Base-by-base conservation (phyloP, 208 protist genomes). In the Trypanosoma boissoni region DNA sequence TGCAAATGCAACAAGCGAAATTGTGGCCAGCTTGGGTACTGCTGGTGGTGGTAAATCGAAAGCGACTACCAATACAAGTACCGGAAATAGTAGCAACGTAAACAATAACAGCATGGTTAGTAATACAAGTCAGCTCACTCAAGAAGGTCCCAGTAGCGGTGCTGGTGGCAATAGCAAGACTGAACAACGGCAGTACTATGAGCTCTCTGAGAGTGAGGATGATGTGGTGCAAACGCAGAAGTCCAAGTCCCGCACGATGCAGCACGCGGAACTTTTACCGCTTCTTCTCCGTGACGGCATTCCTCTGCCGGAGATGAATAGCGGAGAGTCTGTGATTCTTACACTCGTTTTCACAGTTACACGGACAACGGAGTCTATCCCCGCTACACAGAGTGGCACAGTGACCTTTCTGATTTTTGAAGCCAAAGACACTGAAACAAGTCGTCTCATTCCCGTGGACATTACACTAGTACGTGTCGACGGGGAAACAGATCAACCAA, bases 331-430 rank as follows among this genome's bases (percentile, higher is more conserved):
- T 3, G 74, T 86, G 14, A 79, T 70, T 34, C 53, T 94, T 24
- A 71, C 75, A 6, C 59, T 92, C 10, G 75, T 64, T n/a, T 63
- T 94, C 2, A 71, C 57, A 5, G 91, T 68, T 56, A 74, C 53
- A 7, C 73, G 84, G 16, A 58, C 72, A 3, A 34, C 59, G 9
- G 74, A 91, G 45, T 45, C 54, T 3, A 66, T 92, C 21, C 82
- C 84, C 12, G 54, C 66, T 5, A 53, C 71, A 28, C 88, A 94
- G 34, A 85, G 74, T 26, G 78, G 74, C n/a, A 89, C 75, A n/a
- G 70, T 94, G 21, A 88, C 82, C 34, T 64, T 94, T 26, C 34
- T 94, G 14, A 59, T 94, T 8, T 94, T 80, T 53, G 88, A 94
- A 54, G 83, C 76, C 5, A 75, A 86, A 28, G 88, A 94, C 61